Evolutionary conservation across 2,329 filamentous ascomycete genomes (phyloP).

Genomic region (Fusarium euwallaceae): DNA sequence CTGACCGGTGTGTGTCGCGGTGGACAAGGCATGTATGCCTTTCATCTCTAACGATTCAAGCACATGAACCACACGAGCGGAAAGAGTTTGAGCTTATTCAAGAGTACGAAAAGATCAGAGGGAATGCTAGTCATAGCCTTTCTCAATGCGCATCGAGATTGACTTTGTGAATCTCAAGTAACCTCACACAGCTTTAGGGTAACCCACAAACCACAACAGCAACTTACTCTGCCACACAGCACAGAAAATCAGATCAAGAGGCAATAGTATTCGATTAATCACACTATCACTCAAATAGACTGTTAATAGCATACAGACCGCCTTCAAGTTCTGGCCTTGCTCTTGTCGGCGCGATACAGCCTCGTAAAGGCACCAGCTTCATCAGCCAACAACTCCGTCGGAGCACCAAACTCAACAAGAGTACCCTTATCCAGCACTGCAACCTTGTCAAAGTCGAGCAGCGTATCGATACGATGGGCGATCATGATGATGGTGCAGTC

Average conservation of each 20-base stretch:
- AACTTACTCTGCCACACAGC: not conserved
- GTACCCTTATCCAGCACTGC: slow-evolving; percentile 48
- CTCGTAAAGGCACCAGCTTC: slow-evolving; percentile 41
- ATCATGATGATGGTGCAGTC: slow-evolving; percentile 52
- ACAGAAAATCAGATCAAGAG: not conserved
- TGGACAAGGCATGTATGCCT: not conserved
- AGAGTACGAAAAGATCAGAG: not conserved
- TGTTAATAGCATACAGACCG: rapidly evolving
- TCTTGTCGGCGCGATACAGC: slow-evolving; percentile 44
- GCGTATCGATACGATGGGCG: slow-evolving; percentile 50
- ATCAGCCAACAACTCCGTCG: slow-evolving; percentile 39
- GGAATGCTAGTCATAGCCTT: not conserved
- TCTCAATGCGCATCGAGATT: not conserved
- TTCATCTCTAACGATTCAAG: not conserved
- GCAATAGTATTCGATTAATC: not conserved
- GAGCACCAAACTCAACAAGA: slow-evolving; percentile 48
- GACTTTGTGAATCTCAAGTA: not conserved
- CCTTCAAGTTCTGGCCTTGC: not conserved
- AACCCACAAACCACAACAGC: not conserved
- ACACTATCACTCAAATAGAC: not conserved
- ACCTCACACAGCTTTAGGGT: not conserved
- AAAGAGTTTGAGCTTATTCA: not conserved
- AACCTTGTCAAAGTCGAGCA: slow-evolving; percentile 53
- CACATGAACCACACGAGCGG: not conserved
- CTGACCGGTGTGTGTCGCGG: too few relatives aligned